Evolutionary conservation across 306 rosid genomes (phyloP).

Genomic region (Lathyrus tuberosus): DNA sequence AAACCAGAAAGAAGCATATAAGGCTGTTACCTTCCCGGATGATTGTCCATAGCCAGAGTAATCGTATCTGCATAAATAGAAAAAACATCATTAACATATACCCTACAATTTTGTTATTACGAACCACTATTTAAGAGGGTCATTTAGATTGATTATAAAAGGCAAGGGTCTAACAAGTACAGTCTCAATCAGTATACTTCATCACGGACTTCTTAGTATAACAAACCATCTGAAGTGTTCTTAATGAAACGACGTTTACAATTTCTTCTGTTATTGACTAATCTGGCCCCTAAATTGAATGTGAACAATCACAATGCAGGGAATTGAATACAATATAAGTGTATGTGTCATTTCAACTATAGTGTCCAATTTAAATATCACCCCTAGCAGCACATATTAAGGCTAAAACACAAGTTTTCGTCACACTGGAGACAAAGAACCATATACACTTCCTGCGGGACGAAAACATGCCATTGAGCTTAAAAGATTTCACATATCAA

Average conservation of each 20-base stretch:
- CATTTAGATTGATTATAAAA: too few species aligned
- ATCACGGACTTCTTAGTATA: too few species aligned
- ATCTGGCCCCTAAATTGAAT: conserved; percentile 15
- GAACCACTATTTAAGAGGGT: too few species aligned
- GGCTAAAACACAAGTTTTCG: conserved; percentile 11
- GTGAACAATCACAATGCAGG: not conserved
- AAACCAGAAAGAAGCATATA: conserved; percentile 29
- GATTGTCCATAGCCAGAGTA: conserved; percentile 95
- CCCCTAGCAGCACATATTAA: not conserved
- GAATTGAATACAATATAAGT: conserved; percentile 3
- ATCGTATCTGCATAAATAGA: conserved; percentile 69
- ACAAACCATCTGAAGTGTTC: too few species aligned
- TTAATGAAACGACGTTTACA: conserved; percentile 17
- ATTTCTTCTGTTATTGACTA: not conserved
- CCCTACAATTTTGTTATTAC: too few species aligned
- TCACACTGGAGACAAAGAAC: conserved; percentile 2
- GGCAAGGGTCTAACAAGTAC: too few species aligned
- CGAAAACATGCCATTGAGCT: not conserved
- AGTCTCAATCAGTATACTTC: too few species aligned
- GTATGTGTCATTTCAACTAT: not conserved
- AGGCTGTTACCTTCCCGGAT: conserved; percentile 71
- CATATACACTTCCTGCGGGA: not conserved
- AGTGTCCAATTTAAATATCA: not conserved
- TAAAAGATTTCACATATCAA: conserved; percentile 2
- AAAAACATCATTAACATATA: conserved; percentile 26